A percentile compares a stretch with the other conserved stretches of the same genome.
Conservation (phyloP, 2,329 filamentous ascomycete species). For the Trichoderma afroharzianum region DNA sequence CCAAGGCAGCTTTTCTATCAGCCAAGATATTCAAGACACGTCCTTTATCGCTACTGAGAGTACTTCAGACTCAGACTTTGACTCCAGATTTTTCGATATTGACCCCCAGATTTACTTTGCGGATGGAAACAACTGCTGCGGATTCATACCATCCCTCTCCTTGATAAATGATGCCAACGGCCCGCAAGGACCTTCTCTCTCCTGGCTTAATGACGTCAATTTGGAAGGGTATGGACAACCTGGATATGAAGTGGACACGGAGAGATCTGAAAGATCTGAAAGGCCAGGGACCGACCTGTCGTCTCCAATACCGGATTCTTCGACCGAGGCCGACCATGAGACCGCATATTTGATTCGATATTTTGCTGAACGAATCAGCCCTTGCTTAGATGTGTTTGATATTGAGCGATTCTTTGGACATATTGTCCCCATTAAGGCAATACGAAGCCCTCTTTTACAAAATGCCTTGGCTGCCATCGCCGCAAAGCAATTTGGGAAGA, state of each 20-base stretch:
- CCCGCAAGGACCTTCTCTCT: slow-evolving; percentile 1
- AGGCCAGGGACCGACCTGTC: background rate
- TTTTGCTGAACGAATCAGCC: slow-evolving; percentile 21
- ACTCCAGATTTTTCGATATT: slow-evolving; percentile 20
- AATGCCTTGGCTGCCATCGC: slow-evolving; percentile 21
- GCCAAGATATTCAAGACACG: background rate
- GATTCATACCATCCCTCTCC: slow-evolving; percentile 17
- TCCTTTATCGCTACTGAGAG: background rate
- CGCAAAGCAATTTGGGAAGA: slow-evolving; percentile 21
- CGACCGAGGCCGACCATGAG: slow-evolving; percentile 17
- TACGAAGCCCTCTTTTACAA: slow-evolving; percentile 19
- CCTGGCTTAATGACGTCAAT: background rate
- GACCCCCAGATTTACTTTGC: slow-evolving; percentile 21
- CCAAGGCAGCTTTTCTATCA: background rate
- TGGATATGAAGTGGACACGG: background rate
- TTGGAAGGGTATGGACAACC: background rate
- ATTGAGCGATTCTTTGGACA: slow-evolving; percentile 22
- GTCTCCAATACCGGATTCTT: background rate
- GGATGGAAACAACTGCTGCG: slow-evolving; percentile 20
- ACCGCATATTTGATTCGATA: slow-evolving; percentile 19
- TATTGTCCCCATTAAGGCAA: slow-evolving; percentile 19
- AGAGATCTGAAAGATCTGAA: background rate
- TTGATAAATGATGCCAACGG: background rate
- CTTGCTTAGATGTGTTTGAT: slow-evolving; percentile 22
- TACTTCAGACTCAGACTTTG: slow-evolving; percentile 16